phyloP scores from a whole-genome alignment of 208 protist species.

The Crithidia sp. region DNA sequence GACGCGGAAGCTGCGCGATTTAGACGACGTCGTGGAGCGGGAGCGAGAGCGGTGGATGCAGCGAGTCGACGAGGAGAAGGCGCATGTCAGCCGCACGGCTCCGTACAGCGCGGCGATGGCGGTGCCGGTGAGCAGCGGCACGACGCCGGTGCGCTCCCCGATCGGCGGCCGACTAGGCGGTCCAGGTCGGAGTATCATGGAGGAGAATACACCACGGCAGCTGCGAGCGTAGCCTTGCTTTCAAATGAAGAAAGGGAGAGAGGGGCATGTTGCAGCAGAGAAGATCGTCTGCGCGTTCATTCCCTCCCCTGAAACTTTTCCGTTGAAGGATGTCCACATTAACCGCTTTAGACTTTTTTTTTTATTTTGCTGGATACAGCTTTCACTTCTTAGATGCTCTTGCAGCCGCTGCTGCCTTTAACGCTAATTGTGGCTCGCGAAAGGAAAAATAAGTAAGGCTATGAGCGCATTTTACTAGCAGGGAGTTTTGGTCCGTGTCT shows the following conservation, averaged over 20 bases:
- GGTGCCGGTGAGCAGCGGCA: slow-evolving; percentile 20
- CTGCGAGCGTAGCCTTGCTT: slow-evolving; percentile 12
- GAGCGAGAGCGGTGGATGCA: slow-evolving; percentile 72
- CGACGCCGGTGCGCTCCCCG: slow-evolving; percentile 29
- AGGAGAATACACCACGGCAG: slow-evolving; percentile 19
- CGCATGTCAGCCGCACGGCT: slow-evolving; percentile 43
- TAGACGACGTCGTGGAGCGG: slow-evolving; percentile 70
- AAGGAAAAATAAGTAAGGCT: too few species aligned
- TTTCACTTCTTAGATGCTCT: too few species aligned
- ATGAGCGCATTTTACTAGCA: too few species aligned
- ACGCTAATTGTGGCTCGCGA: too few species aligned
- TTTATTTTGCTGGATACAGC: neutral
- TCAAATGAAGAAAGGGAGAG: neutral
- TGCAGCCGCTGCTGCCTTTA: too few species aligned
- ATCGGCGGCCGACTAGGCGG: slow-evolving; percentile 12
- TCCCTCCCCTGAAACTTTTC: neutral
- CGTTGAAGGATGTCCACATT: too few species aligned
- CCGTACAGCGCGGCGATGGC: slow-evolving; percentile 24
- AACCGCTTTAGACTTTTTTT: neutral
- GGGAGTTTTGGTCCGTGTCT: too few species aligned
- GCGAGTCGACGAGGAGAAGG: slow-evolving; percentile 71
- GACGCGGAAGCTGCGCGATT: slow-evolving; percentile 61
- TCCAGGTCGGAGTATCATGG: slow-evolving; percentile 18
- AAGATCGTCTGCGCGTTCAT: neutral
- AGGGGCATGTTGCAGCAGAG: neutral